These are phyloP conservation scores for Groenewaldozyma auringiensis DNA, from an alignment of 1,139 yeast species.

Conservation along the genomic window DNA sequence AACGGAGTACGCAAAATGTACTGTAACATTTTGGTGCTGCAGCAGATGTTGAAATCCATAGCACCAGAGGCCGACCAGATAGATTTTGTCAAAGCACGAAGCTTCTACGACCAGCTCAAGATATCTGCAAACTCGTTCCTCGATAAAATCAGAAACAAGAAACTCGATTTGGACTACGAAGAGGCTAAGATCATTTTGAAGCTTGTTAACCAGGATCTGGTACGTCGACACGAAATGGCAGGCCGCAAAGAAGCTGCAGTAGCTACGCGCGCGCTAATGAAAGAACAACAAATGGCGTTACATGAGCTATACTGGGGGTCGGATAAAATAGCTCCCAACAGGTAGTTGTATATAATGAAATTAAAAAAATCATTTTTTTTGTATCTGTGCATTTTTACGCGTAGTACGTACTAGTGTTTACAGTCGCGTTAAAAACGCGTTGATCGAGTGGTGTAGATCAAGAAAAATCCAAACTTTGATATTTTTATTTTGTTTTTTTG, in stretches of 20 bases:
- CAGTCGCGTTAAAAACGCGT: too few species aligned
- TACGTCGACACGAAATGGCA: conserved; percentile 22
- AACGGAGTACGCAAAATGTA: conserved; percentile 62
- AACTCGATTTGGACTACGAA: conserved; percentile 18
- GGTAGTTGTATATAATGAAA: background rate
- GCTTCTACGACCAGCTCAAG: conserved; percentile 51
- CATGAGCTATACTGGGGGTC: conserved; percentile 23
- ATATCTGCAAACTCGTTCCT: conserved; percentile 20
- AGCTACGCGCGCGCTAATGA: conserved; percentile 18
- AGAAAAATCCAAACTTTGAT: too few species aligned
- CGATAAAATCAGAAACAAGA: conserved; percentile 18
- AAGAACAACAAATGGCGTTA: conserved; percentile 20
- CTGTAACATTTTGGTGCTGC: conserved; percentile 63
- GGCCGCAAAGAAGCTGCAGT: conserved; percentile 24
- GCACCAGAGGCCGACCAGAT: conserved; percentile 51
- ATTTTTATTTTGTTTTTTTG: too few species aligned
- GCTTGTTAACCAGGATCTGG: conserved; percentile 21
- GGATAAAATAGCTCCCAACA: conserved; percentile 11
- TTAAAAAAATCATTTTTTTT: background rate
- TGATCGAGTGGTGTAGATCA: too few species aligned
- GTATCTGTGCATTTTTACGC: too few species aligned
- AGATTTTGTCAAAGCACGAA: conserved; percentile 49
- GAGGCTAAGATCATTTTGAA: conserved; percentile 24
- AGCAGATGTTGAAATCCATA: conserved; percentile 65
- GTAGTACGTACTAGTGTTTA: too few species aligned